phyloP scores from a whole-genome alignment of 2,329 filamentous ascomycete species.

The Fusarium buxicola region DNA sequence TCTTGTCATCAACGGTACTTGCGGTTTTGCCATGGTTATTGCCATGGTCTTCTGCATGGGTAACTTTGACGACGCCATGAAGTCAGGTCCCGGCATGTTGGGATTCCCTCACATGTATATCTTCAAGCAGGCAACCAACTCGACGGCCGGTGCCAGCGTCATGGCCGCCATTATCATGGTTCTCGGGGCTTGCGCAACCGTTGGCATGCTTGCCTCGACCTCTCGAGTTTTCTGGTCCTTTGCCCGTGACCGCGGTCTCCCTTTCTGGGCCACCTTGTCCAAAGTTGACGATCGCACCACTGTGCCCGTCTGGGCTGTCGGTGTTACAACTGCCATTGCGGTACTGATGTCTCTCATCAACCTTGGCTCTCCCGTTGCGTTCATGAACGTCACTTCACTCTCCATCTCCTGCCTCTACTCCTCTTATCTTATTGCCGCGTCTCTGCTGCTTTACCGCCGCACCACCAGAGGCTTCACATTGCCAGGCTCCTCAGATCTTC shows the following conservation, averaged over 20 bases:
- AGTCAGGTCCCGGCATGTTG: constrained; percentile 55
- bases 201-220: constrained; percentile 67
- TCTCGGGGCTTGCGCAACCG: constrained; percentile 60
- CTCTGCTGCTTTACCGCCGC: constrained; percentile 47
- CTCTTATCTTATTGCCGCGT: constrained; percentile 48
- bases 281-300: constrained; percentile 45
- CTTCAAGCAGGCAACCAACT: constrained; percentile 63
- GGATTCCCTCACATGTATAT: constrained; percentile 69
- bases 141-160: constrained; percentile 59
- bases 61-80: constrained; percentile 58
- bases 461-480: constrained; percentile 43
- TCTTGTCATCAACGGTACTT: constrained; percentile 61
- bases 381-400: constrained; percentile 48
- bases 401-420: constrained; percentile 47
- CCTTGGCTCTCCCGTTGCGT: constrained; percentile 48
- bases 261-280: constrained; percentile 46
- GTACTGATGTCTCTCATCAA: constrained; percentile 50
- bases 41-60: constrained; percentile 66
- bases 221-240: constrained; percentile 69
- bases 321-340: constrained; percentile 43
- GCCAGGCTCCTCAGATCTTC: constrained; percentile 39
- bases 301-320: constrained; percentile 46
- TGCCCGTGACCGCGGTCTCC: constrained; percentile 49
- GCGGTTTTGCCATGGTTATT: constrained; percentile 68
- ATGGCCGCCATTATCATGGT: constrained; percentile 63